Conservation (phyloP, 352 stramenopile genomes). For the Phytophthora sojae region DNA sequence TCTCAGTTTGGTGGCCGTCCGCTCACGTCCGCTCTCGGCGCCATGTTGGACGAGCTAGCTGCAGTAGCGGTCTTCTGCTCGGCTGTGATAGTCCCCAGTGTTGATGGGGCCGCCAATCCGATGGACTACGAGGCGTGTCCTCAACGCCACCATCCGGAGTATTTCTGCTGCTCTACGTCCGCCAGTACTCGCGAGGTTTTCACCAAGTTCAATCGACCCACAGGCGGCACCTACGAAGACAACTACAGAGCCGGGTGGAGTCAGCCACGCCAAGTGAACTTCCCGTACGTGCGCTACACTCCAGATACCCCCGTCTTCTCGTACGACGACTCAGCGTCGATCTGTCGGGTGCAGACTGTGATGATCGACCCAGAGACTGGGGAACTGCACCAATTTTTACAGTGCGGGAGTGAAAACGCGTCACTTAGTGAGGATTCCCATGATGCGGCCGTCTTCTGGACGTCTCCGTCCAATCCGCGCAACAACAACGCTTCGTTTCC, state of each 20-base stretch:
- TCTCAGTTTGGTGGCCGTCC: slow-evolving; percentile 6
- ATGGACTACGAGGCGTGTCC: slow-evolving; percentile 42
- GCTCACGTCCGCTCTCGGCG: neutral
- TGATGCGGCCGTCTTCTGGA: slow-evolving; percentile 51
- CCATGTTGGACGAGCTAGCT: slow-evolving; percentile 5
- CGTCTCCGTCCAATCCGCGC: slow-evolving; percentile 43
- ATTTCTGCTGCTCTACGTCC: slow-evolving; percentile 47
- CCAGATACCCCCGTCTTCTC: slow-evolving; percentile 40
- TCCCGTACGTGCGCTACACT: slow-evolving; percentile 39
- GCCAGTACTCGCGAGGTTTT: slow-evolving; percentile 35
- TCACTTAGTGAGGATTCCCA: slow-evolving; percentile 38
- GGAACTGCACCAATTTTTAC: slow-evolving; percentile 31
- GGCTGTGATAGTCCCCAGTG: neutral
- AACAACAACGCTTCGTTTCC: slow-evolving; percentile 68
- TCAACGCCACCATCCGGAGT: slow-evolving; percentile 41
- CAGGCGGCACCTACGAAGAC: slow-evolving; percentile 36
- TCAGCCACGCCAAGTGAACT: slow-evolving; percentile 41
- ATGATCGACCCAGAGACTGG: slow-evolving; percentile 29
- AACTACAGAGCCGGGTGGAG: slow-evolving; percentile 38
- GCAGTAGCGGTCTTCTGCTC: neutral
- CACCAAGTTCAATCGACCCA: slow-evolving; percentile 42
- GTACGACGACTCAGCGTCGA: slow-evolving; percentile 33
- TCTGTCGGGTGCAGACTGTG: slow-evolving; percentile 36
- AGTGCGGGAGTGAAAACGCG: slow-evolving; percentile 41
- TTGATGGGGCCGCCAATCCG: slow-evolving; percentile 15